These are phyloP conservation scores for Ceratobasidium sp. DNA, from an alignment of 1,284 basidiomycete species.

Conservation along the genomic window DNA sequence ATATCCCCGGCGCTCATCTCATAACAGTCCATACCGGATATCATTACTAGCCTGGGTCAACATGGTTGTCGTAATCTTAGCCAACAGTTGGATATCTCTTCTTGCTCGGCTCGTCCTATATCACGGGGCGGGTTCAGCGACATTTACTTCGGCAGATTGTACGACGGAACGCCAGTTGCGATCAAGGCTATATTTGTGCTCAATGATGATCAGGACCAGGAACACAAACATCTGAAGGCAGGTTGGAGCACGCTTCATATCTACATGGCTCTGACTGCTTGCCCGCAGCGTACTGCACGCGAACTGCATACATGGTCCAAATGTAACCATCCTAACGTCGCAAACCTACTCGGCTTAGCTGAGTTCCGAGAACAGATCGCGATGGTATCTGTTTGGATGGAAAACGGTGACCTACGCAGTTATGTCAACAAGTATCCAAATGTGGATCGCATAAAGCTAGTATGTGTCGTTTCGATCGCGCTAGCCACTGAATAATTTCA, in stretches of 20 bases:
- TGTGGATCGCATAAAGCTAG: too few species aligned
- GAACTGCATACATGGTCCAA: constrained; percentile 11
- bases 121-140: not conserved
- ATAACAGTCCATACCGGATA: not conserved
- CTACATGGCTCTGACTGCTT: not conserved
- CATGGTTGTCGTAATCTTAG: not conserved
- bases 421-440: too few species aligned
- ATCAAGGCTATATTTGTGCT: not conserved
- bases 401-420: too few species aligned
- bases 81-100: not conserved
- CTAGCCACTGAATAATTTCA: not conserved
- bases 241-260: not conserved
- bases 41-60: not conserved
- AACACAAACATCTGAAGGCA: not conserved
- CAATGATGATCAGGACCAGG: not conserved
- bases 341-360: not conserved
- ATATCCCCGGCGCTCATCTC: not conserved
- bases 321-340: constrained; percentile 1
- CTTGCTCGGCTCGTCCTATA: not conserved
- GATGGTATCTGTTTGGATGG: too few species aligned
- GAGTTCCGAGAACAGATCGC: too few species aligned
- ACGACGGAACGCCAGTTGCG: not conserved
- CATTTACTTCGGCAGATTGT: not conserved
- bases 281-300: not conserved
- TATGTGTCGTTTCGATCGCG: too few species aligned